These are phyloP conservation scores for Fusarium palustre DNA, from an alignment of 2,329 filamentous ascomycete genomes.

Conservation along the genomic window DNA sequence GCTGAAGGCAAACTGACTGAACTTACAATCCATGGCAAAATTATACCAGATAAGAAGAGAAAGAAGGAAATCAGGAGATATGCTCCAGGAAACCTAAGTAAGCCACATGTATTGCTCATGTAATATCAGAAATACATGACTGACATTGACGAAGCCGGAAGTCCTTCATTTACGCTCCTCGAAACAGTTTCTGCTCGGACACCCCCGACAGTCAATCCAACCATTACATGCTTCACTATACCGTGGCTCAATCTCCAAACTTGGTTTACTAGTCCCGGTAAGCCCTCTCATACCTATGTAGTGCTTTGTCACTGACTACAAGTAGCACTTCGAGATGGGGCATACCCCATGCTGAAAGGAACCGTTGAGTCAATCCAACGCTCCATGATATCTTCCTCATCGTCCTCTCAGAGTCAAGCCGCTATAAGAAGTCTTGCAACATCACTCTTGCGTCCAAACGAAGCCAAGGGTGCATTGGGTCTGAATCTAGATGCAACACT, in stretches of 20 bases:
- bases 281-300: neutral
- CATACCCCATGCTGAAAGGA: neutral
- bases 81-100: neutral
- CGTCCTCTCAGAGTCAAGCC: rapidly evolving
- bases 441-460: neutral
- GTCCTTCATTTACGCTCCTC: neutral
- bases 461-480: neutral
- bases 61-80: neutral
- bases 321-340: neutral
- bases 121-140: too few species aligned
- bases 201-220: neutral
- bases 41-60: neutral
- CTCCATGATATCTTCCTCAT: neutral
- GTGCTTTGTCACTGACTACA: neutral
- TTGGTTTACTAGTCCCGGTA: neutral
- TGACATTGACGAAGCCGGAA: neutral
- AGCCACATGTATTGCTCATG: neutral
- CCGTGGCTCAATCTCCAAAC: neutral
- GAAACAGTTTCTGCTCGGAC: neutral
- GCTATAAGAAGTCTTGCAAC: rapidly evolving
- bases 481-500: neutral
- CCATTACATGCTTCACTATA: neutral
- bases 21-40: neutral
- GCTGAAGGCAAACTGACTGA: neutral
- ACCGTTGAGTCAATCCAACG: neutral